Evolutionary conservation across 805 yeast genomes (phyloP).

Genomic region (Candida sonorensis): DNA sequence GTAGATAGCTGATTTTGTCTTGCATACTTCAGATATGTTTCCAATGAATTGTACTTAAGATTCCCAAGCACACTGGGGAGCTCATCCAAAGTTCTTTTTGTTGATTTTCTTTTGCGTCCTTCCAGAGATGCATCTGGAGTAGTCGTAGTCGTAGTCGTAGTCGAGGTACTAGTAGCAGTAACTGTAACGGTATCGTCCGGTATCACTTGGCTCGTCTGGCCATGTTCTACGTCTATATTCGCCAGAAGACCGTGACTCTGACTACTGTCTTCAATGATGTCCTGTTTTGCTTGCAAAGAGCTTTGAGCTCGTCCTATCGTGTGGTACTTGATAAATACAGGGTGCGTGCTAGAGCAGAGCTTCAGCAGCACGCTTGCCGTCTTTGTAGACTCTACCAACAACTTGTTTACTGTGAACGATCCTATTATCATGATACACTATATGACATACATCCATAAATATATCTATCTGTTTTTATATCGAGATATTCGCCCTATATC

Average conservation of each 20-base stretch:
- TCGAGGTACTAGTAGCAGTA: too few species aligned
- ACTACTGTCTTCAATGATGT: too few species aligned
- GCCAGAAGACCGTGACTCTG: too few species aligned
- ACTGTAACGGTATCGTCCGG: neutral
- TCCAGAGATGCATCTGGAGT: too few species aligned
- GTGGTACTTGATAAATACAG: conserved; percentile 7
- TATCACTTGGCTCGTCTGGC: too few species aligned
- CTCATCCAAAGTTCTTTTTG: neutral
- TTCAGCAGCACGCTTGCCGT: too few species aligned
- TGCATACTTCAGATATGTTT: conserved; percentile 28
- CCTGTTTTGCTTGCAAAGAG: neutral
- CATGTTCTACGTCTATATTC: too few species aligned
- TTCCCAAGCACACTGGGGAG: conserved; percentile 9
- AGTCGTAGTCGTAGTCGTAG: too few species aligned
- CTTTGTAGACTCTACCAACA: conserved; percentile 1
- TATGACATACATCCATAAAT: too few species aligned
- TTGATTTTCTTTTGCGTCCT: neutral
- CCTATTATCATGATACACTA: conserved; percentile 13
- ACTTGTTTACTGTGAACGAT: conserved; percentile 9
- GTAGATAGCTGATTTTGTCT: conserved; percentile 32
- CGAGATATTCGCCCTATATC: too few species aligned
- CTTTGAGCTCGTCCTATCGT: neutral
- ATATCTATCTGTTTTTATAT: too few species aligned
- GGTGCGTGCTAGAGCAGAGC: too few species aligned
- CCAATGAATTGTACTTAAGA: conserved; percentile 25